Percentiles rank a stretch among this genome's conserved stretches.
Conservation (phyloP, 2,329 filamentous ascomycete species). For the Lanzia echinophila region DNA sequence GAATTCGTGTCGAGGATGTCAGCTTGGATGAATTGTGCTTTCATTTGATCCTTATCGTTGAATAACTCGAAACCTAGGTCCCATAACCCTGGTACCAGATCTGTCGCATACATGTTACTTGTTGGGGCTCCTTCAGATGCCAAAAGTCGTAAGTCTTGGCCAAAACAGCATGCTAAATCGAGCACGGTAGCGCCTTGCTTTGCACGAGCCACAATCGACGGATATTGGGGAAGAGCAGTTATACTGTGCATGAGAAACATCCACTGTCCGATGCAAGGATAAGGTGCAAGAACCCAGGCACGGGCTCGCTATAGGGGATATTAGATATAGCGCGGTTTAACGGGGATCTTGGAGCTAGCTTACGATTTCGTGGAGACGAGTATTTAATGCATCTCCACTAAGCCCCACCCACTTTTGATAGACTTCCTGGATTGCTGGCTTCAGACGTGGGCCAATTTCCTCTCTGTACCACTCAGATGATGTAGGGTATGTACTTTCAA, state of each 20-base stretch:
- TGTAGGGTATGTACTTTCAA: neutral
- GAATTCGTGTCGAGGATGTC: conserved; percentile 26
- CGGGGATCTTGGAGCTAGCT: neutral
- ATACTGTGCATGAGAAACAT: conserved; percentile 17
- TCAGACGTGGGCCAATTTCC: neutral
- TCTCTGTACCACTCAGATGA: neutral
- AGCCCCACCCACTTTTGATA: neutral
- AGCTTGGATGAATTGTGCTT: conserved; percentile 28
- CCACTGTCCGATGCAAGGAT: conserved; percentile 22
- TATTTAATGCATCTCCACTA: neutral
- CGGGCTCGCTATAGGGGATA: conserved; percentile 12
- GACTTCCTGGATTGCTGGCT: neutral
- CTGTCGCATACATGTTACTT: conserved; percentile 27
- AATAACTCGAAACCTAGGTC: conserved; percentile 34
- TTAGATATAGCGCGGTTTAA: neutral
- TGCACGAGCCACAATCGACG: neutral
- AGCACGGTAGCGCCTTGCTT: conserved; percentile 19
- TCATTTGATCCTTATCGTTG: conserved; percentile 28
- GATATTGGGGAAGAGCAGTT: conserved; percentile 1
- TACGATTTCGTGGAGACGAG: neutral
- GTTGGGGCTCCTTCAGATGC: conserved; percentile 30
- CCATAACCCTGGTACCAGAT: conserved; percentile 28
- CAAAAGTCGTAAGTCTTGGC: conserved; percentile 33
- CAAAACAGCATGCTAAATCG: conserved; percentile 35
- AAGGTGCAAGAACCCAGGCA: conserved; percentile 18